Evolutionary conservation across 2,329 filamentous ascomycete genomes (phyloP).

Genomic region (Fusarium sp.): DNA sequence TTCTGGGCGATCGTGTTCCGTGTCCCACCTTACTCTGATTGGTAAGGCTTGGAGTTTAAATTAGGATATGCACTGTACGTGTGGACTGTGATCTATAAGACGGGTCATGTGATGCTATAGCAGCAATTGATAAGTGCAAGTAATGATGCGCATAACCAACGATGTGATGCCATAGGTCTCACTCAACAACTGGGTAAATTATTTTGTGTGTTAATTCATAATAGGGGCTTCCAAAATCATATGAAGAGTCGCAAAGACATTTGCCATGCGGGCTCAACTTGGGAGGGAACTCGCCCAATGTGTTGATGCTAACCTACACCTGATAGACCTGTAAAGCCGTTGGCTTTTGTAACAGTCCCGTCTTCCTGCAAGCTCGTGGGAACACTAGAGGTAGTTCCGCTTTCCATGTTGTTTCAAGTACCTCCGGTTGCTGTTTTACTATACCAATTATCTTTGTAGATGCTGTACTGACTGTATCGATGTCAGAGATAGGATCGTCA

Average conservation of each 20-base stretch:
- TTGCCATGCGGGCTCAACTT: not conserved
- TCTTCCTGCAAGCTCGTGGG: not conserved
- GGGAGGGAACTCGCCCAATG: not conserved
- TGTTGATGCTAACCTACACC: not conserved
- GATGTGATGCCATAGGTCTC: not conserved
- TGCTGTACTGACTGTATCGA: not conserved
- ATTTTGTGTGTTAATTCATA: not conserved
- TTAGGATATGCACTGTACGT: conserved; percentile 11
- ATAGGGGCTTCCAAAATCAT: not conserved
- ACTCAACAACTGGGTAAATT: too few species aligned
- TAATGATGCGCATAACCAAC: not conserved
- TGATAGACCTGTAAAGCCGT: not conserved
- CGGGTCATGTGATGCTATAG: conserved; percentile 37
- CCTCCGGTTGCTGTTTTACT: too few species aligned
- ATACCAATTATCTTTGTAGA: not conserved
- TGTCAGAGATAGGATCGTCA: not conserved
- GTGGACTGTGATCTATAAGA: conserved; percentile 34
- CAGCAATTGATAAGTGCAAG: not conserved
- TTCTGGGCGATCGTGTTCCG: conserved; percentile 39
- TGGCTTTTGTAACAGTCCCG: not conserved
- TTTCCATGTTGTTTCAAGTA: not conserved
- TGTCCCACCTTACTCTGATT: conserved; percentile 40
- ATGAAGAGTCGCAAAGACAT: not conserved
- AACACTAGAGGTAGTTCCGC: not conserved
- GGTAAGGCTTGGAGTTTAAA: conserved; percentile 29